Evolutionary conservation across 176 grass and related monocot species (phyloP).

Genomic region (Oryza coarctata): DNA sequence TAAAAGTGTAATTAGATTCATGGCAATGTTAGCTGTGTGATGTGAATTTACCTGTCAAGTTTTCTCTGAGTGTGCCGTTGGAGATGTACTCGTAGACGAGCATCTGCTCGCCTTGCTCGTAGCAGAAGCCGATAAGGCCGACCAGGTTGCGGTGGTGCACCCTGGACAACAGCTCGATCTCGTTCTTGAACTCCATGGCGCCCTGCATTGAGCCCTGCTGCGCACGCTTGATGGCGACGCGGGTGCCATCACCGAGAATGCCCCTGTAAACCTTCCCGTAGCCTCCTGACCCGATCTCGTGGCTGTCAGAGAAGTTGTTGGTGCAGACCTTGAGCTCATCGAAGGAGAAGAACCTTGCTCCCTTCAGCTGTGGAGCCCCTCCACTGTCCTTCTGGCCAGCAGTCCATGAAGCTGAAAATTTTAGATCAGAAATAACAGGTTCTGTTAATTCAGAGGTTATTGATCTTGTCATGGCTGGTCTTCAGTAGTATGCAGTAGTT

Average conservation of each 20-base stretch:
- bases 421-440: slow-evolving; percentile 23
- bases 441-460: background rate
- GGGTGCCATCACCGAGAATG: slow-evolving; percentile 43
- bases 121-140: slow-evolving; percentile 78
- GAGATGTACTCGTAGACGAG: slow-evolving; percentile 78
- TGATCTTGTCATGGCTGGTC: background rate
- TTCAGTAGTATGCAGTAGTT: background rate
- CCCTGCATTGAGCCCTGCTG: slow-evolving; percentile 56
- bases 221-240: slow-evolving; percentile 71
- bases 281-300: slow-evolving; percentile 60
- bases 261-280: slow-evolving; percentile 90
- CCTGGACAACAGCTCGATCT: slow-evolving; percentile 79
- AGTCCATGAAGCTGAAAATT: slow-evolving; percentile 50
- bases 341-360: slow-evolving; percentile 66
- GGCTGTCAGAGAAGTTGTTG: slow-evolving; percentile 52
- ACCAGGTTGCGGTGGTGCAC: slow-evolving; percentile 87
- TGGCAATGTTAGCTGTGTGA: background rate
- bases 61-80: slow-evolving; percentile 64
- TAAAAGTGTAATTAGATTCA: background rate
- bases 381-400: slow-evolving; percentile 36
- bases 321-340: slow-evolving; percentile 64
- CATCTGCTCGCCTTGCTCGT: slow-evolving; percentile 71
- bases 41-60: slow-evolving; percentile 45
- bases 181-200: slow-evolving; percentile 63
- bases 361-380: slow-evolving; percentile 61